Evolutionary conservation across 495 filamentous ascomycete genomes (phyloP), one percentile per base, ranked within the genome.

Genomic region (Cladorrhinum samala): DNA sequence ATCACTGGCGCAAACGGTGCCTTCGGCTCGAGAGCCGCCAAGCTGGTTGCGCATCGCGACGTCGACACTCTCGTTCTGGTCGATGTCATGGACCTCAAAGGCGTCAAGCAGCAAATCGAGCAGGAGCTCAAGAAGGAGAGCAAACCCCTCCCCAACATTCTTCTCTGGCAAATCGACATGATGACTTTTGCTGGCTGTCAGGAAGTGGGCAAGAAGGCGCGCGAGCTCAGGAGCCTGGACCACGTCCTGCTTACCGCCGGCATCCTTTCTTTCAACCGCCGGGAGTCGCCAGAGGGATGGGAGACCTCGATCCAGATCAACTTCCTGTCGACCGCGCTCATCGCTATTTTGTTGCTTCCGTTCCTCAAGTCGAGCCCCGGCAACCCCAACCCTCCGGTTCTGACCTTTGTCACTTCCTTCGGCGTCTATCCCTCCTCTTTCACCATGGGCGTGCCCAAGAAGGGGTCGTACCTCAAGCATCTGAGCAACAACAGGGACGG

Each of bases 251-350:
- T 64, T 44, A 58, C 57, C 0, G 61, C 59, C 2, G 60, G 60
- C 2, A 61, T 63, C 19, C 54, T 63, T n/a, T 30, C 57, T 47
- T 63, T 61, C 54, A 49, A 60, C 3, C 47, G 58, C 16, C 50
- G 49, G 39, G 52, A 53, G 6, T 36, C 46, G 0, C 30, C 52
- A 0, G 76, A 83, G 17, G 78, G 75, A 2, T 80, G 71, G 68
- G 84, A 87, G 53, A 64, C 74, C 48, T 69, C 67, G 0, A 16
- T 85, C 9, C 78, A 83, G 58, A 77, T 85, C 46, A 85, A 87
- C 55, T 72, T 77, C 0, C 64, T 87, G 2, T 79, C 77, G 2
- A 84, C 81, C 0, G 68, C 73, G 9, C 58, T 86, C 2, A 64
- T 87, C 23, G 80, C 72, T 0, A 24, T 82, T 16, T 63, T 83